phyloP scores from a whole-genome alignment of 257 asterid genomes.

The Solanum peruvianum region DNA sequence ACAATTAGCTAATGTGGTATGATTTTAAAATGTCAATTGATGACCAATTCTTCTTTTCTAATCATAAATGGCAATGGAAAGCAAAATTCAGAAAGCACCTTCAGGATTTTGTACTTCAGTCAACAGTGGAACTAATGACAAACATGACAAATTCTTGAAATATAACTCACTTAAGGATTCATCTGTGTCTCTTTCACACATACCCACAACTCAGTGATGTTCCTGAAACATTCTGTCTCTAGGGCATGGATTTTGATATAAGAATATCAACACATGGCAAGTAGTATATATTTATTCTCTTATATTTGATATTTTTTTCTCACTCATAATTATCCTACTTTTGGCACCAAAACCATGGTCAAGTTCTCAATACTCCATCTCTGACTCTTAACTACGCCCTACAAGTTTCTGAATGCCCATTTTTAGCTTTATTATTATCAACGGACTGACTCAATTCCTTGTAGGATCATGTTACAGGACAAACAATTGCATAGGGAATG shows the following conservation, averaged over 20 bases:
- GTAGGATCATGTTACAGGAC: background rate
- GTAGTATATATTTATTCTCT: background rate
- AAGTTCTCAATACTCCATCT: background rate
- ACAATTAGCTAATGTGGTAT: background rate
- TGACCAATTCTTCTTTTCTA: background rate
- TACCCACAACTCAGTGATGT: background rate
- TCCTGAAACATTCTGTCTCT: background rate
- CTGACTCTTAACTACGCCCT: background rate
- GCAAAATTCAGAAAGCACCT: background rate
- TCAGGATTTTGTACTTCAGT: background rate
- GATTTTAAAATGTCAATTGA: background rate
- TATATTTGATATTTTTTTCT: background rate
- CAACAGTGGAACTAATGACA: background rate
- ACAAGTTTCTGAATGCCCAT: background rate
- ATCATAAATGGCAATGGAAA: background rate
- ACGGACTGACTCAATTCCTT: background rate
- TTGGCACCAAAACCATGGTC: background rate
- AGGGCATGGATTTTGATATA: background rate
- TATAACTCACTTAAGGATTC: background rate
- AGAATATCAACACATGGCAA: background rate
- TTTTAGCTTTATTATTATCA: background rate
- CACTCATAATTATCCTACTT: background rate
- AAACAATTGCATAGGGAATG: background rate
- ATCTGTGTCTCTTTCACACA: background rate
- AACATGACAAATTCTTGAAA: background rate